A percentile compares a stretch with the other conserved stretches of the same genome.
phyloP scores from a whole-genome alignment of 495 filamentous ascomycete species.

The Penicillium flavigenum region DNA sequence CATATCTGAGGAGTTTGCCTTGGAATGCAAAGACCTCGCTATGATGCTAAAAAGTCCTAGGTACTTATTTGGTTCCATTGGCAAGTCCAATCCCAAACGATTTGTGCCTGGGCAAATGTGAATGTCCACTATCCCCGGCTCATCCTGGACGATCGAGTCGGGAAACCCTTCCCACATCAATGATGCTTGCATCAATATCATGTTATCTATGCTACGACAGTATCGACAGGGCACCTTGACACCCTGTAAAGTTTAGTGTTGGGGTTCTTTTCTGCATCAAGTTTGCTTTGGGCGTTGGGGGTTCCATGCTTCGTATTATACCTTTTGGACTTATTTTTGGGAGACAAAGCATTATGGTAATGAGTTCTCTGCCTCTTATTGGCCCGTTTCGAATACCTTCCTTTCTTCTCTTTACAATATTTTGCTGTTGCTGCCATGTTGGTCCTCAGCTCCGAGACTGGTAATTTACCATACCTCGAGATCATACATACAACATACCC shows the following conservation, averaged over 20 bases:
- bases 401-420: slow-evolving; percentile 13
- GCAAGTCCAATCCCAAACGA: slow-evolving; percentile 1
- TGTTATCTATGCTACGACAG: slow-evolving; percentile 26
- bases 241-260: slow-evolving; percentile 21
- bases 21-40: background rate
- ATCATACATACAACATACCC: background rate
- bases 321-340: slow-evolving; percentile 25
- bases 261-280: slow-evolving; percentile 13
- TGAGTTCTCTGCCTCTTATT: slow-evolving; percentile 14
- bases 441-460: background rate
- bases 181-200: slow-evolving; percentile 28
- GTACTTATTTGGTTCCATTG: background rate
- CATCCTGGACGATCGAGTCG: slow-evolving; percentile 25
- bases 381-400: slow-evolving; percentile 15
- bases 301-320: slow-evolving; percentile 27
- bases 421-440: background rate
- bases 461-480: slow-evolving; percentile 8
- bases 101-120: slow-evolving; percentile 12
- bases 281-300: slow-evolving; percentile 20
- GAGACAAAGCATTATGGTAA: slow-evolving; percentile 26
- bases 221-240: slow-evolving; percentile 13
- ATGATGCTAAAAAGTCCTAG: background rate
- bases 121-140: slow-evolving; percentile 11
- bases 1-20: background rate
- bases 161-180: slow-evolving; percentile 13